A percentile compares a stretch with the other conserved stretches of the same genome.
phyloP scores from a whole-genome alignment of 2,329 filamentous ascomycete genomes.

The Trichocomaceae sp. region DNA sequence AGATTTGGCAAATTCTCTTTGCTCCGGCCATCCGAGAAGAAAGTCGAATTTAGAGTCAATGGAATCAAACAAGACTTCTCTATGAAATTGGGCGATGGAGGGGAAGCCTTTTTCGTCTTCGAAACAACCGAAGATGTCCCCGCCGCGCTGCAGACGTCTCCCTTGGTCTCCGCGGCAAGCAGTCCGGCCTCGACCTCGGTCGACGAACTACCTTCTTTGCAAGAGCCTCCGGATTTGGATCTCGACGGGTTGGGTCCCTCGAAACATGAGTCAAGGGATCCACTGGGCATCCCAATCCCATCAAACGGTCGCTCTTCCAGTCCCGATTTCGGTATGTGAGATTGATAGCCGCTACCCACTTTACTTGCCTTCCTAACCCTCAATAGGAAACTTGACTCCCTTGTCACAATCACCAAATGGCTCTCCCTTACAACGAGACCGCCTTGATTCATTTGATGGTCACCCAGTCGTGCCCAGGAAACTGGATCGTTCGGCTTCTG shows the following conservation, averaged over 20 bases:
- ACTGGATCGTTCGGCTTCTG: slow-evolving; percentile 48
- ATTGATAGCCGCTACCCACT: too few relatives aligned
- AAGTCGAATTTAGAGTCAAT: slow-evolving; percentile 97
- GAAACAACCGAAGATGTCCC: slow-evolving; percentile 89
- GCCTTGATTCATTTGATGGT: slow-evolving; percentile 24
- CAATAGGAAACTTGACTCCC: slow-evolving; percentile 33
- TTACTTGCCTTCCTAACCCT: neutral
- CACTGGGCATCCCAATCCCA: slow-evolving; percentile 23
- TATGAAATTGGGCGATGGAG: slow-evolving; percentile 97
- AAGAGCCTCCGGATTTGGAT: slow-evolving; percentile 47
- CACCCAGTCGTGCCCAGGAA: slow-evolving; percentile 28
- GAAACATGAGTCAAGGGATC: slow-evolving; percentile 20
- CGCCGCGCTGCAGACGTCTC: slow-evolving; percentile 89
- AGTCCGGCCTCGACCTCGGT: slow-evolving; percentile 55
- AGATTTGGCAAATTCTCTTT: slow-evolving; percentile 98
- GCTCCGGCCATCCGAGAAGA: slow-evolving; percentile 91
- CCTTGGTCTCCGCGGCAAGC: slow-evolving; percentile 78
- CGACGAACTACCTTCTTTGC: slow-evolving; percentile 31
- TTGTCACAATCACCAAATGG: slow-evolving; percentile 35
- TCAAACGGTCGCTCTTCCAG: slow-evolving; percentile 15
- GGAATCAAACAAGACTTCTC: slow-evolving; percentile 83
- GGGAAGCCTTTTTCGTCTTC: slow-evolving; percentile 98
- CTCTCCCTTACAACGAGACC: slow-evolving; percentile 21
- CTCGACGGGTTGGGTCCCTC: slow-evolving; percentile 26
- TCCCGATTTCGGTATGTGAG: slow-evolving; percentile 13